A percentile compares a stretch with the other conserved stretches of the same genome.
phyloP scores from a whole-genome alignment of 106 monocot species.

The Iris macrosiphon region DNA sequence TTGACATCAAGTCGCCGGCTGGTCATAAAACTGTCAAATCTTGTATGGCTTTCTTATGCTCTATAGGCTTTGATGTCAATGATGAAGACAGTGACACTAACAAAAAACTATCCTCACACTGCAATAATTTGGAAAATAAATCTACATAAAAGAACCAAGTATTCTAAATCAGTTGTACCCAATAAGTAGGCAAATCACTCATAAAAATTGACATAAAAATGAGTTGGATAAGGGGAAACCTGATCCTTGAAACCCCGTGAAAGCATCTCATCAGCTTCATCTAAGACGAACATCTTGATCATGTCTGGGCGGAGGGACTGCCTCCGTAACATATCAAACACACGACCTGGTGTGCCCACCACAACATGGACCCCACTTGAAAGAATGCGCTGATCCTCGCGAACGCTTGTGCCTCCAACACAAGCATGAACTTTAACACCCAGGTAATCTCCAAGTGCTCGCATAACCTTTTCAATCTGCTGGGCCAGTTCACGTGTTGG shows the following conservation, averaged over 20 bases:
- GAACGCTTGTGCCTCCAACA: slow-evolving; percentile 61
- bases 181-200: too few relatives aligned
- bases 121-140: too few relatives aligned
- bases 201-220: too few relatives aligned
- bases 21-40: too few relatives aligned
- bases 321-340: slow-evolving; percentile 61
- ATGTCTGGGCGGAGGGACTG: slow-evolving; percentile 58
- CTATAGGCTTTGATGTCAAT: too few relatives aligned
- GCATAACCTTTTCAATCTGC: slow-evolving; percentile 72
- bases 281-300: slow-evolving; percentile 68
- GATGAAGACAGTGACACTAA: too few relatives aligned
- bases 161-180: too few relatives aligned
- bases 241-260: slow-evolving; percentile 77
- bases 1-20: too few relatives aligned
- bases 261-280: slow-evolving; percentile 78
- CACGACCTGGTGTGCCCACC: slow-evolving; percentile 65
- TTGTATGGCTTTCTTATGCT: too few relatives aligned
- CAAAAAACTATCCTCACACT: too few relatives aligned
- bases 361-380: slow-evolving; percentile 63
- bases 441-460: slow-evolving; percentile 58
- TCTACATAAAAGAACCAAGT: too few relatives aligned
- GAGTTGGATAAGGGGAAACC: slow-evolving; percentile 22
- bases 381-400: slow-evolving; percentile 63
- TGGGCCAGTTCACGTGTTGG: slow-evolving; percentile 59
- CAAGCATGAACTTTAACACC: slow-evolving; percentile 74